Evolutionary conservation across 768 basidiomycete species (phyloP), one percentile per base, ranked within the genome.

Genomic region (Boletus sp.): DNA sequence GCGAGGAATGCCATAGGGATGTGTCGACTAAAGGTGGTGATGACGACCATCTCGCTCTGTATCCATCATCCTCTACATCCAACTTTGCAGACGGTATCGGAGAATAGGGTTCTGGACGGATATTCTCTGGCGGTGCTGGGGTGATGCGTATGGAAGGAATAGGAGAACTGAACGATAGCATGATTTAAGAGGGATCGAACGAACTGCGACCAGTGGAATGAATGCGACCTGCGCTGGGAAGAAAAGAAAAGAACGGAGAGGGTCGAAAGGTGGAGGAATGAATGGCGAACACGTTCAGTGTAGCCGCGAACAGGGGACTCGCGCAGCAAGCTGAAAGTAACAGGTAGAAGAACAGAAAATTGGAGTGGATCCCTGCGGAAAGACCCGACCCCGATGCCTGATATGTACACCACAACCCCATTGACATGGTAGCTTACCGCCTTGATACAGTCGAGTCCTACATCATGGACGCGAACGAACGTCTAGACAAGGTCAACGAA

Each of bases 71-170:
- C 48, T 78, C 75, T 6, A 67, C 59, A 56, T 57, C 45, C 67
- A 51, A 54, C 67, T 55, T 56, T 65, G 53, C 66, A 43, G 60
- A 38, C n/a, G 74, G 67, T 60, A 87, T 85, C 9, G 87, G 85
- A 51, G 87, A 88, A 66, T 75, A 82, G 3, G 84, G 83, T 66
- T 87, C 83, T 32, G 71, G 60, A 32, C 64, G 50, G 40, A 72
- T 68, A 47, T 80, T 78, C 59, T 80, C 75, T n/a, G 80, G 80
- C 4, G 84, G 82, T 45, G 88, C 82, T 33, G 77, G 82, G 21
- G 85, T 89, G 64, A 92, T 82, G 61, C 77, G 79, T 61, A 92
- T 90, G 58, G 79, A 75, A 59, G 88, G 88, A 62, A 88, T 71
- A 53, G 78, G 72, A 51, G 75, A 70, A 54, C 49, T 56, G 56